Conservation (phyloP, 179 eudicot genomes). For the Sideroxylon spinosum region DNA sequence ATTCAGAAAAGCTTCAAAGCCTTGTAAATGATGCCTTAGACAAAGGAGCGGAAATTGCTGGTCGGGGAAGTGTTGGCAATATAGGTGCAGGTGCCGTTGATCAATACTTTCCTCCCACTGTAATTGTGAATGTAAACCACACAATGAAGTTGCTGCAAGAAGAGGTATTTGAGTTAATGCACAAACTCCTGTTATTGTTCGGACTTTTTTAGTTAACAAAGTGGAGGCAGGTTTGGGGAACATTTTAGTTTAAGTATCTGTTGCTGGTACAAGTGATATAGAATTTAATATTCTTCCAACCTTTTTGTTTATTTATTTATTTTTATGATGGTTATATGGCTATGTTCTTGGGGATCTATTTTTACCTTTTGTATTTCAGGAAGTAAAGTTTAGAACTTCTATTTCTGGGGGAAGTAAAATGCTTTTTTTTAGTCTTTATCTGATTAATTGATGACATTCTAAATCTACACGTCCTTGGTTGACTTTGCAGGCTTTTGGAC, state of each 20-base stretch:
- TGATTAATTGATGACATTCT: not conserved
- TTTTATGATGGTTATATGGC: not conserved
- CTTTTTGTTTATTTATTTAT: not conserved
- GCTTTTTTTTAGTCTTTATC: not conserved
- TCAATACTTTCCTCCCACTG: slow-evolving; percentile 96
- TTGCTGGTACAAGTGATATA: not conserved
- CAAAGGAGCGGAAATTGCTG: slow-evolving; percentile 90
- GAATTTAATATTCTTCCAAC: not conserved
- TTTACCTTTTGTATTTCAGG: not conserved
- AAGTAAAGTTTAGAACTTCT: not conserved
- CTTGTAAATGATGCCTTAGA: slow-evolving; percentile 89
- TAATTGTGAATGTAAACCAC: slow-evolving; percentile 78
- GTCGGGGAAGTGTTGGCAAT: slow-evolving; percentile 92
- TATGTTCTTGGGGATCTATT: not conserved
- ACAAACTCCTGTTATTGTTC: not conserved
- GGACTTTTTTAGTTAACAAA: not conserved
- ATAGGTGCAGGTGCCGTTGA: slow-evolving; percentile 94
- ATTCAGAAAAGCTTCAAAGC: slow-evolving; percentile 88
- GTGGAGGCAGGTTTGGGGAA: not conserved
- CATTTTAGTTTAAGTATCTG: not conserved
- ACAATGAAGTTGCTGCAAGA: slow-evolving; percentile 94
- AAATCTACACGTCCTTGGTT: not conserved
- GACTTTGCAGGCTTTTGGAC: slow-evolving; percentile 83
- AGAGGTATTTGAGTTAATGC: slow-evolving; percentile 48
- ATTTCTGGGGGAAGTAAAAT: not conserved